Conservation (phyloP, 164 flowering plant species). For the Vitis riparia region DNA sequence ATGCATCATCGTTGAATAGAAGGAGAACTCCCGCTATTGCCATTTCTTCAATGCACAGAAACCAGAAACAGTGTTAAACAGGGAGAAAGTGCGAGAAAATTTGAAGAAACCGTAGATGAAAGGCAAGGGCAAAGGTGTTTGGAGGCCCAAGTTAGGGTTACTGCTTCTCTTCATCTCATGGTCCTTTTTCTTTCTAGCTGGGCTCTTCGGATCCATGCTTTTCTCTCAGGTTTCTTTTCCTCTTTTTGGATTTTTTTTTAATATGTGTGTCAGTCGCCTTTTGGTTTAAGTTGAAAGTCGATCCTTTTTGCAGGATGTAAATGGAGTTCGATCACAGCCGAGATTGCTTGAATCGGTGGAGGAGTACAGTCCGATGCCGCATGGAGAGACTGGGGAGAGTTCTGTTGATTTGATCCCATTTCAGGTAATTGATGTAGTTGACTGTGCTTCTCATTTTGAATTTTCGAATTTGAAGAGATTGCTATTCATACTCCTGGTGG, state of each 20-base stretch:
- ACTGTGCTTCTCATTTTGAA: no score
- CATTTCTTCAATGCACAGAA: no score
- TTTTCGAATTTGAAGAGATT: no score
- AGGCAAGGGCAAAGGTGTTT: conserved; percentile 23
- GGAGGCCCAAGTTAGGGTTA: conserved; percentile 41
- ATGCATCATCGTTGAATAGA: no score
- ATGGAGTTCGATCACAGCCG: conserved; percentile 23
- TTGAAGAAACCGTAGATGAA: conserved; percentile 14
- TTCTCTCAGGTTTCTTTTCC: conserved; percentile 44
- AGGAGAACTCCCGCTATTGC: no score
- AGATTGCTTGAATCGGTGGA: conserved; percentile 33
- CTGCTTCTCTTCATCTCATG: conserved; percentile 45
- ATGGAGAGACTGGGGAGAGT: conserved; percentile 67
- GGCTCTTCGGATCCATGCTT: conserved; percentile 54
- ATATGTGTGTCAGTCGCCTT: not conserved
- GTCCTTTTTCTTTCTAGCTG: conserved; percentile 58
- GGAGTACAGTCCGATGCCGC: conserved; percentile 29
- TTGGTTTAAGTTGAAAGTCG: not conserved
- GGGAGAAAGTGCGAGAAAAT: no score
- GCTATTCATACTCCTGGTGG: no score
- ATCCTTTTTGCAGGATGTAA: conserved; percentile 29
- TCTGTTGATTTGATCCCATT: conserved; percentile 49
- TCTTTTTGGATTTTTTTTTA: not conserved
- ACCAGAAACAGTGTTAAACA: no score
- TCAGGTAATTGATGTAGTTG: conserved; percentile 43